Evolutionary conservation across 1,284 basidiomycete species (phyloP).

Genomic region (Apiotrichum domesticum): DNA sequence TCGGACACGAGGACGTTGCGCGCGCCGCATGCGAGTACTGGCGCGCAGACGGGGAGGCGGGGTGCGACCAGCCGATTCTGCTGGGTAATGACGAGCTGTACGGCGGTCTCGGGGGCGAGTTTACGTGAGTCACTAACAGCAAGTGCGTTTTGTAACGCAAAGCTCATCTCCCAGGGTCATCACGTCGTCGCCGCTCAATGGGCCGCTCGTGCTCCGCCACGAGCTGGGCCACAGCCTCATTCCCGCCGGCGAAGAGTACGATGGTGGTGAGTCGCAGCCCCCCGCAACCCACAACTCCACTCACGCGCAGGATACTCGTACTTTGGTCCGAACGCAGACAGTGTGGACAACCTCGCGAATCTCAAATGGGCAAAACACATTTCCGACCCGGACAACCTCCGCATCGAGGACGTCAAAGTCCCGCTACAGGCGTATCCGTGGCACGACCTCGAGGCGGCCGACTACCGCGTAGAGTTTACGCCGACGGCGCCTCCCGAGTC

Average conservation of each 20-base stretch:
- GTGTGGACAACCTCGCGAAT: slow-evolving; percentile 14
- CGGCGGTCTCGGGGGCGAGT: slow-evolving; percentile 74
- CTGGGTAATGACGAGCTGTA: slow-evolving; percentile 75
- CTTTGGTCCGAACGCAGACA: slow-evolving; percentile 62
- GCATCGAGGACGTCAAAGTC: slow-evolving; percentile 66
- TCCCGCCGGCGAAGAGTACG: slow-evolving; percentile 76
- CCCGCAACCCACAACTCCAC: too few relatives aligned
- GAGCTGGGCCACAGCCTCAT: slow-evolving; percentile 59
- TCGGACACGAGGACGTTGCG: slow-evolving; percentile 61
- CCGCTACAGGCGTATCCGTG: slow-evolving; percentile 63
- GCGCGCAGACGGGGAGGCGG: slow-evolving; percentile 35
- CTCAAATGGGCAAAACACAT: slow-evolving; percentile 71
- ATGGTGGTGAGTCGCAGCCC: slow-evolving; percentile 52
- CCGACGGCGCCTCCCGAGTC: background rate
- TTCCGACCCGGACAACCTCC: slow-evolving; percentile 45
- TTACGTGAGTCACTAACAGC: slow-evolving; percentile 56
- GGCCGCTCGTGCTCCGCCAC: slow-evolving; percentile 69
- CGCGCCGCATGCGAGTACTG: slow-evolving; percentile 58
- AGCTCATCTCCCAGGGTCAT: slow-evolving; percentile 54
- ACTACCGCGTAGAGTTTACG: slow-evolving; percentile 52
- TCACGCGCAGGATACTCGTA: slow-evolving; percentile 54
- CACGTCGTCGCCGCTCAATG: slow-evolving; percentile 71
- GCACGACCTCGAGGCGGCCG: slow-evolving; percentile 55
- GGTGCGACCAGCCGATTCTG: slow-evolving; percentile 71
- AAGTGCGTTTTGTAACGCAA: too few relatives aligned